phyloP scores from a whole-genome alignment of 1,284 basidiomycete genomes.

The Malassezia obtusa region DNA sequence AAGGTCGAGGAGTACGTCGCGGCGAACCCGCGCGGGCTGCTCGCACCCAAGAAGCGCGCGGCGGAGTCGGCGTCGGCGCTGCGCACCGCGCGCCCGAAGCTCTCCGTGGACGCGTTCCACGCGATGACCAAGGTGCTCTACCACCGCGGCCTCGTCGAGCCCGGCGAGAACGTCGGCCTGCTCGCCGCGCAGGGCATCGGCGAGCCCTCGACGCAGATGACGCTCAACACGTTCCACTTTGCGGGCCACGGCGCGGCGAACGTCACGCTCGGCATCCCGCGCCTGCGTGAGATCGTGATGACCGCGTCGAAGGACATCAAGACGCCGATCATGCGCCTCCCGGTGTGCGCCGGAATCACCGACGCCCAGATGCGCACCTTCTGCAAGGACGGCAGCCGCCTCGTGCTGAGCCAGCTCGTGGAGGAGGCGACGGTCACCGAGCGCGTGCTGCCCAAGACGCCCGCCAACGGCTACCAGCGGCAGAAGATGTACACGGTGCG shows the following conservation, averaged over 20 bases:
- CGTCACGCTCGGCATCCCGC: constrained; percentile 96
- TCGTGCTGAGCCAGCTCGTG: constrained; percentile 80
- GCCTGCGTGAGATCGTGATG: constrained; percentile 98
- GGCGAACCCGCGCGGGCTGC: constrained; percentile 64
- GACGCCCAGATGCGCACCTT: constrained; percentile 58
- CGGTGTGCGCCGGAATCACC: constrained; percentile 44
- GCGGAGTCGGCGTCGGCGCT: constrained; percentile 39
- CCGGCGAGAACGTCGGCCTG: constrained; percentile 92
- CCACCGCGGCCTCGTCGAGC: constrained; percentile 63
- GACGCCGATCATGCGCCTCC: constrained; percentile 96
- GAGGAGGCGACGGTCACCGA: constrained; percentile 78
- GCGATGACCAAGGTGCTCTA: constrained; percentile 45
- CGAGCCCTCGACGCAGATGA: constrained; percentile 99
- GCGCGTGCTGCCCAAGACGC: constrained; percentile 60
- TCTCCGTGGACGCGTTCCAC: constrained; percentile 36
- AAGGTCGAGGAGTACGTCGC: constrained; percentile 72
- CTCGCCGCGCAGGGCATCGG: constrained; percentile 98
- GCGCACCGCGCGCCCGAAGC: constrained; percentile 16
- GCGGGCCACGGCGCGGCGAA: constrained; percentile 95
- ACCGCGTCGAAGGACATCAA: constrained; percentile 92
- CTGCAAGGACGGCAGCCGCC: constrained; percentile 78
- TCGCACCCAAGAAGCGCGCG: constrained; percentile 56
- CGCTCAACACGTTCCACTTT: constrained; percentile 98
- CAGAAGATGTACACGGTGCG: constrained; percentile 73
- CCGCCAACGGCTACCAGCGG: constrained; percentile 54